Evolutionary conservation across 1,139 yeast genomes (phyloP).

Genomic region (Pichia sp.): DNA sequence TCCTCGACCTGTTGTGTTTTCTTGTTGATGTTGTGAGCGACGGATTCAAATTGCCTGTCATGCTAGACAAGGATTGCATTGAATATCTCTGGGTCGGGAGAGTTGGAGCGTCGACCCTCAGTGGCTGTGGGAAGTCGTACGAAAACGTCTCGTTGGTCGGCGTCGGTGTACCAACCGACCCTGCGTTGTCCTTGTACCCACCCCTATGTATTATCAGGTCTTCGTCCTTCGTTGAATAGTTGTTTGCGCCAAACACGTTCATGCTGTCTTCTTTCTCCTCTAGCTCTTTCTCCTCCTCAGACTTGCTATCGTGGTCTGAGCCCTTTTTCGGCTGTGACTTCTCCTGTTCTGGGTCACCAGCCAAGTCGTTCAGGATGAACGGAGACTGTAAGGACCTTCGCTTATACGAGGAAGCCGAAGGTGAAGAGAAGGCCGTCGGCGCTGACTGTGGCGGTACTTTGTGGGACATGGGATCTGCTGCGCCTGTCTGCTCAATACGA

Average conservation of each 20-base stretch:
- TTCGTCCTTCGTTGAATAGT: background rate
- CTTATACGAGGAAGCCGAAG: slow-evolving; percentile 9
- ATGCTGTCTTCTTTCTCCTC: background rate
- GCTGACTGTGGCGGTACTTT: slow-evolving; percentile 5
- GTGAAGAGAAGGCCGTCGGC: slow-evolving; percentile 1
- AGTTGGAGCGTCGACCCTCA: background rate
- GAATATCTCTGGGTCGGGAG: slow-evolving; percentile 9
- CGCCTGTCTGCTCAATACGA: background rate
- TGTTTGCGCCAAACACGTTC: background rate
- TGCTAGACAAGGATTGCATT: slow-evolving; percentile 10
- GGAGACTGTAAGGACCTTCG: slow-evolving; percentile 19
- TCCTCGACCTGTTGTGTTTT: slow-evolving; percentile 17
- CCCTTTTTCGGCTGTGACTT: background rate
- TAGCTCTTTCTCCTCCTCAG: background rate
- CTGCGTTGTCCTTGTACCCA: background rate
- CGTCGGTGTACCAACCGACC: background rate
- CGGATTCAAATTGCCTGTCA: slow-evolving; percentile 8
- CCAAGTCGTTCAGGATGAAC: slow-evolving; percentile 9
- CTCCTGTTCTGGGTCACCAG: slow-evolving; percentile 5
- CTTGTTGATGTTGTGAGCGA: slow-evolving; percentile 7
- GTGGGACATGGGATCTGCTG: background rate
- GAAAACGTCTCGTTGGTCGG: background rate
- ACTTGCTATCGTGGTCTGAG: background rate
- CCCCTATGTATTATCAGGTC: background rate
- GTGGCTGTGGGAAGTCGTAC: background rate